Conservation (phyloP, 345 rosid genomes). For the Cardamine resedifolia region DNA sequence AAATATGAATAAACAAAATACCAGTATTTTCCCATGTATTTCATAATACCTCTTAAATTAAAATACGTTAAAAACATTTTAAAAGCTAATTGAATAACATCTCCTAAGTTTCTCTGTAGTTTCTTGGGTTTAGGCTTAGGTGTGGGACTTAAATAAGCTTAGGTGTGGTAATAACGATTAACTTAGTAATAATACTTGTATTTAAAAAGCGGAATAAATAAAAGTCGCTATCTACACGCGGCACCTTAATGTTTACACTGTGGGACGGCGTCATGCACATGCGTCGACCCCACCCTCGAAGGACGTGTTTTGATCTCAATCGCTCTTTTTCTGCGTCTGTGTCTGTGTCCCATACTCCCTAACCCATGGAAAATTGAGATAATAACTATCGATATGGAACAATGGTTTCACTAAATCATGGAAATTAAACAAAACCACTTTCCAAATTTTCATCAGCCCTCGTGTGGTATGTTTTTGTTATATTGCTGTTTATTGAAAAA, state of each 20-base stretch:
- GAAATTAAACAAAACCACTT: no score
- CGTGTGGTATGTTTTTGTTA: neutral
- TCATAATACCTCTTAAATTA: no score
- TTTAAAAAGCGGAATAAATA: neutral
- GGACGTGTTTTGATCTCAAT: neutral
- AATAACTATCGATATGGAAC: neutral
- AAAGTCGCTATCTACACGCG: conserved; percentile 22
- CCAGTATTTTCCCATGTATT: no score
- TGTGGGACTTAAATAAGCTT: neutral
- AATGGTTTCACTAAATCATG: neutral
- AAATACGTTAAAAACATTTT: no score
- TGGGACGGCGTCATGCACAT: conserved; percentile 15
- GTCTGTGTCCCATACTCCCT: neutral
- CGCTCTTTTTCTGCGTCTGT: neutral
- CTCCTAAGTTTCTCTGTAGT: neutral
- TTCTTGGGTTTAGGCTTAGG: neutral
- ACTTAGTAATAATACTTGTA: neutral
- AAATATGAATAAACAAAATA: no score
- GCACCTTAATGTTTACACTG: conserved; percentile 15
- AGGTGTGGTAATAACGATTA: neutral
- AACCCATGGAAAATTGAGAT: neutral
- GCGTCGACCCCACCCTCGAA: neutral
- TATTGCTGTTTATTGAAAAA: neutral
- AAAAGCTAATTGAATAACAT: no score
- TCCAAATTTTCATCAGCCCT: neutral